Percentiles rank a stretch among this genome's conserved stretches.
phyloP scores from a whole-genome alignment of 225 moss, liverwort and hornwort genomes.

The Marchantia polymorpha region DNA sequence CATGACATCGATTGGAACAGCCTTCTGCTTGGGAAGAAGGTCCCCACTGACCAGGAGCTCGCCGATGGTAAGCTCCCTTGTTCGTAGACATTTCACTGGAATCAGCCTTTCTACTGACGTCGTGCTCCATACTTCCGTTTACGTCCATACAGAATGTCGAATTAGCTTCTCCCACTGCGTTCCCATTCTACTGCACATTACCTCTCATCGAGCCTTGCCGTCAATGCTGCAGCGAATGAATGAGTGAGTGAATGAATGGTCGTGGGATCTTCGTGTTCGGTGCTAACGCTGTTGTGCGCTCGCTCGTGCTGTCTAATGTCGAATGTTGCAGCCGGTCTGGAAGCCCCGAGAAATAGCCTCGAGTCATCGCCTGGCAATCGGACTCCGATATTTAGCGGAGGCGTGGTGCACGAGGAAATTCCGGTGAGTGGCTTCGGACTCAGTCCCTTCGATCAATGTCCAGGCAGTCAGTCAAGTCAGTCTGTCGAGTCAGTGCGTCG shows the following conservation, averaged over 20 bases:
- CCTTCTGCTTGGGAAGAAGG: constrained; percentile 44
- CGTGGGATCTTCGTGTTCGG: not conserved
- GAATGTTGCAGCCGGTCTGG: constrained; percentile 48
- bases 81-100: not conserved
- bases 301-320: not conserved
- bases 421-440: constrained; percentile 42
- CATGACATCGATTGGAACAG: constrained; percentile 45
- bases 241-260: not conserved
- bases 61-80: constrained; percentile 35
- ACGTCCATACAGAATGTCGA: not conserved
- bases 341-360: constrained; percentile 79
- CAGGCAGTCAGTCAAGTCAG: not conserved
- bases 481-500: not conserved
- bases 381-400: constrained; percentile 38
- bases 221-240: too few species aligned
- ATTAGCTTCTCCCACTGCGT: not conserved
- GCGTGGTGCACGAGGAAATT: constrained; percentile 54
- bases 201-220: not conserved
- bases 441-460: not conserved
- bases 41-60: constrained; percentile 34
- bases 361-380: constrained; percentile 57
- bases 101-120: not conserved
- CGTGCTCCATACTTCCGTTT: too few species aligned
- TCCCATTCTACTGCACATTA: not conserved
- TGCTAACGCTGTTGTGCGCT: not conserved